phyloP scores from a whole-genome alignment of 371 early-diverging fungal species.

The Mucor indicus region DNA sequence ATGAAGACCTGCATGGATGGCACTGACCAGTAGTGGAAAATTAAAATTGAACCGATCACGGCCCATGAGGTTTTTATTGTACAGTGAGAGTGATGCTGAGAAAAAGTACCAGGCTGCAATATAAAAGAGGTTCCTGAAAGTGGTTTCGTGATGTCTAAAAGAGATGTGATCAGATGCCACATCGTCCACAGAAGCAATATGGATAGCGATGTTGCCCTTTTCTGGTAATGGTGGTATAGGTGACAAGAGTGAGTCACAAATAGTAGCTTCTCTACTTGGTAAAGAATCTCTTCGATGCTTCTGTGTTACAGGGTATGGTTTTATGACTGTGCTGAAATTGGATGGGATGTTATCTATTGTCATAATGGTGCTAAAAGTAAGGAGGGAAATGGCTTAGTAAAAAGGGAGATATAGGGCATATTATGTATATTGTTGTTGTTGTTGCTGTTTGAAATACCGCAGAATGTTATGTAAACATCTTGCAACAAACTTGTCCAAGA shows the following conservation, averaged over 20 bases:
- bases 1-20: slow-evolving; percentile 64
- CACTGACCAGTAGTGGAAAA: slow-evolving; percentile 74
- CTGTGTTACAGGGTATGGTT: slow-evolving; percentile 7
- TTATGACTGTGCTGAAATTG: slow-evolving; percentile 19
- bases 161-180: slow-evolving; percentile 9
- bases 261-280: slow-evolving; percentile 9
- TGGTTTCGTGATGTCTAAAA: slow-evolving; percentile 5
- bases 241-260: slow-evolving; percentile 3
- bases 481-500: too few species aligned
- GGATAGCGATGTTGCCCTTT: slow-evolving; percentile 20
- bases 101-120: slow-evolving; percentile 58
- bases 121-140: slow-evolving; percentile 29
- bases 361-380: too few species aligned
- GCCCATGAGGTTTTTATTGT: slow-evolving; percentile 76
- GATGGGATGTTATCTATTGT: too few species aligned
- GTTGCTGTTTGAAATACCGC: too few species aligned
- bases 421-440: too few species aligned
- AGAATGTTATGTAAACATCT: too few species aligned
- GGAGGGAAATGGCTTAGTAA: too few species aligned
- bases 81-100: slow-evolving; percentile 73
- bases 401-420: too few species aligned
- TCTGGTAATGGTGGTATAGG: slow-evolving; percentile 20
- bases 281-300: slow-evolving; percentile 21
- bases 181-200: slow-evolving; percentile 22
- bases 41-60: slow-evolving; percentile 70